phyloP scores from a whole-genome alignment of 2,329 filamentous ascomycete genomes.

The Trichoderma harzianum region DNA sequence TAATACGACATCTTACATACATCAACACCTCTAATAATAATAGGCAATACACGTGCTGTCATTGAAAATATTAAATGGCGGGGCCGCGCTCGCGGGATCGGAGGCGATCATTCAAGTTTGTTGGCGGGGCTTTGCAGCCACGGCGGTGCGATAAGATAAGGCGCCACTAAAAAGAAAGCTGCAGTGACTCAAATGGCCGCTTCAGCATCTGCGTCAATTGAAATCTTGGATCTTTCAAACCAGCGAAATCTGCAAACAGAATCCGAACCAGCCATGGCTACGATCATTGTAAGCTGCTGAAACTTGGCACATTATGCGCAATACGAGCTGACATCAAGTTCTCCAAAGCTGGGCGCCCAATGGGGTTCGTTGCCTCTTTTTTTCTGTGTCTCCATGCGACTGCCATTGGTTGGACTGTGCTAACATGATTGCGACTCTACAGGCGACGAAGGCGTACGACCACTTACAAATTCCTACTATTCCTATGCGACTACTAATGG shows the following conservation, averaged over 20 bases:
- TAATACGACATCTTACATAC: no score
- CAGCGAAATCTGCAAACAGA: not conserved
- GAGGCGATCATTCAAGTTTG: not conserved
- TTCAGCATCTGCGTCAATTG: not conserved
- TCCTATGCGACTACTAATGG: constrained; percentile 19
- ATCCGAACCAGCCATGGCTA: constrained; percentile 5
- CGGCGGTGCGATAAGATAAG: constrained; percentile 12
- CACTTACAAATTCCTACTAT: constrained; percentile 18
- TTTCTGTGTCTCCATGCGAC: constrained; percentile 15
- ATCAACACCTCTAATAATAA: no score
- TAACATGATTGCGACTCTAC: constrained; percentile 24
- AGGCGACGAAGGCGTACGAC: constrained; percentile 36
- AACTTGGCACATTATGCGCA: not conserved
- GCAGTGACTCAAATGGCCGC: constrained; percentile 11
- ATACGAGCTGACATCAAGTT: not conserved
- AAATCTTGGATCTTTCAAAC: constrained; percentile 1
- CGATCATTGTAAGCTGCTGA: constrained; percentile 10
- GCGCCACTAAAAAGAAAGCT: not conserved
- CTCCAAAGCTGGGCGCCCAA: constrained; percentile 32
- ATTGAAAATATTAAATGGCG: no score
- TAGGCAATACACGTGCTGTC: no score
- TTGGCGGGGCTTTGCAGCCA: not conserved
- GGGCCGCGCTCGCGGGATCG: not conserved
- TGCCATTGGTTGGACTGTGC: constrained; percentile 24
- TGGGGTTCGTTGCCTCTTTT: constrained; percentile 34